phyloP scores from a whole-genome alignment of 495 filamentous ascomycete species.

The Xylaria telfairii region DNA sequence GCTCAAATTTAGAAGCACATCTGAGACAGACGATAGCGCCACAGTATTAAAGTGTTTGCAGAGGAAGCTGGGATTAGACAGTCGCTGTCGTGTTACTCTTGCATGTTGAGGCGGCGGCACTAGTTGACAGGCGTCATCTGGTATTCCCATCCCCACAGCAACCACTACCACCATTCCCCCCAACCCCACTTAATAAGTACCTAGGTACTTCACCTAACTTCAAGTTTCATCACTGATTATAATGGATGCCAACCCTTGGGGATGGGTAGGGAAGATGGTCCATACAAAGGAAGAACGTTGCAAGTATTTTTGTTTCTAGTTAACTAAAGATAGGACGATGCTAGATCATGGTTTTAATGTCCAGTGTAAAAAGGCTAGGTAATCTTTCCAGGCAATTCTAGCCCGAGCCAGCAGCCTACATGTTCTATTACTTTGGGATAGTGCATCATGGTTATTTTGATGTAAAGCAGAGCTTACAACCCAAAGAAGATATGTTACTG shows the following conservation, averaged over 20 bases:
- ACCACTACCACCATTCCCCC: constrained; percentile 10
- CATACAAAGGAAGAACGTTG: no score
- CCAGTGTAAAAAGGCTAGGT: not conserved
- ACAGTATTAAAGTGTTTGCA: not conserved
- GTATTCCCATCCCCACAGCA: constrained; percentile 23
- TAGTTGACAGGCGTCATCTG: not conserved
- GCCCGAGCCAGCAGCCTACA: not conserved
- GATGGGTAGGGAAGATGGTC: not conserved
- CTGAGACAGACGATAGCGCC: not conserved
- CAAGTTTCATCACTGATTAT: no score
- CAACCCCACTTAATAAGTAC: not conserved
- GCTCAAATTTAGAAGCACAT: not conserved
- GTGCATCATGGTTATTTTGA: not conserved
- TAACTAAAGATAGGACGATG: not conserved
- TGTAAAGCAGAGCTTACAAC: not conserved
- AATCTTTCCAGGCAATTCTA: not conserved
- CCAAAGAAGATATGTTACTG: not conserved
- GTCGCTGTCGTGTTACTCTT: not conserved
- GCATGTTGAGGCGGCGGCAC: not conserved
- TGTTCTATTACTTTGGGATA: not conserved
- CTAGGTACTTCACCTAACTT: not conserved
- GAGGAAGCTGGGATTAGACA: not conserved
- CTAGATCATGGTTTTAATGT: not conserved
- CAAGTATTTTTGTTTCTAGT: no score
- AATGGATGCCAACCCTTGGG: not conserved